phyloP scores from a whole-genome alignment of 2,329 filamentous ascomycete genomes.

The Colletotrichum simmondsii region DNA sequence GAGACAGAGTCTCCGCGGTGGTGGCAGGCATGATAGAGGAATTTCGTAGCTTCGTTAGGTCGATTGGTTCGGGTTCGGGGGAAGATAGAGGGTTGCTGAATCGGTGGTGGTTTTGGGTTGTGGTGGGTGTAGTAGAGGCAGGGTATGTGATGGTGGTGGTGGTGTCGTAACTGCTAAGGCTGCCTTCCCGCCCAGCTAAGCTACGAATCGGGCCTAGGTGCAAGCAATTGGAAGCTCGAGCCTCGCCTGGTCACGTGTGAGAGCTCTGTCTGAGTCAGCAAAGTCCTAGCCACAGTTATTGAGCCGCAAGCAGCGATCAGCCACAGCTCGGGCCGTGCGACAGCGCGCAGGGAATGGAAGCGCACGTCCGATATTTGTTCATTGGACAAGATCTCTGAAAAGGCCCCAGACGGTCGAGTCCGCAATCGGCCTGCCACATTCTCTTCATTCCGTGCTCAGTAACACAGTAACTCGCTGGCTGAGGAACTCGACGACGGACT shows the following conservation, averaged over 20 bases:
- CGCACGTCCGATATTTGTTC: not conserved
- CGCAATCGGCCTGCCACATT: constrained; percentile 17
- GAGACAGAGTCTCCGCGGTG: constrained; percentile 93
- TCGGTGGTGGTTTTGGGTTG: constrained; percentile 14
- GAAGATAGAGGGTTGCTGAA: constrained; percentile 20
- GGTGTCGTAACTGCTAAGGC: constrained; percentile 39
- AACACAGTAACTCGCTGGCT: not conserved
- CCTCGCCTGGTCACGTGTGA: constrained; percentile 33
- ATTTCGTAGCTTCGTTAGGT: constrained; percentile 30
- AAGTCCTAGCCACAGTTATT: not conserved
- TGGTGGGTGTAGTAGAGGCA: constrained; percentile 10
- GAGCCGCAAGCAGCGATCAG: not conserved
- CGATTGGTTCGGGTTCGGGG: constrained; percentile 29
- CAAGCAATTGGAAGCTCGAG: constrained; percentile 33
- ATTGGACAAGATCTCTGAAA: not conserved
- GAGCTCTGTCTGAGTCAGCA: not conserved
- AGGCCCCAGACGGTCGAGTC: constrained; percentile 6
- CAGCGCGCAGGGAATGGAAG: not conserved
- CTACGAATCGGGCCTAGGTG: constrained; percentile 34
- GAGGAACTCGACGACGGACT: constrained; percentile 4
- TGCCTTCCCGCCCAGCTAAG: constrained; percentile 39
- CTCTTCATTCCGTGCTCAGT: not conserved
- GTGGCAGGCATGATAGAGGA: constrained; percentile 84
- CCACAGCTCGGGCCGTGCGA: not conserved
- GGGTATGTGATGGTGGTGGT: constrained; percentile 17